These are phyloP conservation scores for Colletotrichum falcatum DNA, from an alignment of 2,329 filamentous ascomycete genomes.

Conservation along the genomic window DNA sequence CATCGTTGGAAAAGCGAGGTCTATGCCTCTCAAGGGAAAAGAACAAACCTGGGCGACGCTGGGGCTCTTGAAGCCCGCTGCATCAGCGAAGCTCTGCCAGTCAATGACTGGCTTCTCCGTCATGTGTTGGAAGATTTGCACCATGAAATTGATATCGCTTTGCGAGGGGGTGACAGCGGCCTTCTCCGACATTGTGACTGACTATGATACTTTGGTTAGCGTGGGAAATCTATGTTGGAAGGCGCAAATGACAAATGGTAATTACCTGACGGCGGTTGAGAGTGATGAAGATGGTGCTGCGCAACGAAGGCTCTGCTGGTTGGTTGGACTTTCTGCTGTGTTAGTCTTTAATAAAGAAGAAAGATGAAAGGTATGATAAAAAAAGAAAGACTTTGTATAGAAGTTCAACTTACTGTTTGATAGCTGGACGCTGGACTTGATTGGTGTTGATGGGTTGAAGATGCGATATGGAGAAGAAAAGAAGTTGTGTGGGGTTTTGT, in stretches of 20 bases:
- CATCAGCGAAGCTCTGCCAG: conserved; percentile 59
- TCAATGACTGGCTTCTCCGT: conserved; percentile 59
- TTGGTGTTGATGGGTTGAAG: background rate
- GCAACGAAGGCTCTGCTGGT: background rate
- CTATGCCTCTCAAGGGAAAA: background rate
- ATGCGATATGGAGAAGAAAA: background rate
- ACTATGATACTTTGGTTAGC: background rate
- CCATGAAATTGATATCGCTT: conserved; percentile 58
- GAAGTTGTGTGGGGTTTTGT: background rate
- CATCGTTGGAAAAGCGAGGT: background rate
- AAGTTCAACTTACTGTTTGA: background rate
- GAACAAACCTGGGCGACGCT: conserved; percentile 57
- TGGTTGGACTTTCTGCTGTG: fast-evolving
- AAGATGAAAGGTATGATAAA: fast-evolving
- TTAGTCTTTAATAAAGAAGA: background rate
- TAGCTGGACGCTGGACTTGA: no score
- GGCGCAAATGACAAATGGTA: no score
- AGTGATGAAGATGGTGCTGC: no score
- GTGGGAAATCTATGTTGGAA: background rate
- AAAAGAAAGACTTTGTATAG: no score
- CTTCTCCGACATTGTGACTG: conserved; percentile 48
- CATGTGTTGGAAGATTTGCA: conserved; percentile 58
- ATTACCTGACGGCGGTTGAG: background rate
- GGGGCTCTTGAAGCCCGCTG: conserved; percentile 59
- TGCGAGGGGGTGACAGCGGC: conserved; percentile 50